Conservation (phyloP, 345 rosid genomes). For the Schrenkiella parvula region DNA sequence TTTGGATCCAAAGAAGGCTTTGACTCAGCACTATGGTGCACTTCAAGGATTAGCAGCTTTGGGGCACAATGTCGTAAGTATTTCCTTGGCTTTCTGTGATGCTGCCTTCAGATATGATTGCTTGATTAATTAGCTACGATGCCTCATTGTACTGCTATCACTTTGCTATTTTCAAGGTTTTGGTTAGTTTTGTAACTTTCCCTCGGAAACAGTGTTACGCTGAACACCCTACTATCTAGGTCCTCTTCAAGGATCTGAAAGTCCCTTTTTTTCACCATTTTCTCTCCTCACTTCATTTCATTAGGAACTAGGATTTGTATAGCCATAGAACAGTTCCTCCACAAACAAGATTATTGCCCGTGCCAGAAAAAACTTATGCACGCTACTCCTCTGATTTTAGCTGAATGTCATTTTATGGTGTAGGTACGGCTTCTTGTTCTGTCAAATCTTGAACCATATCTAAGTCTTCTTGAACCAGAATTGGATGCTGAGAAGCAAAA, state of each 20-base stretch:
- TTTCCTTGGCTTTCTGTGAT: slow-evolving; percentile 10
- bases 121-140: background rate
- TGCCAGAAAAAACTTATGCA: background rate
- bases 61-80: slow-evolving; percentile 87
- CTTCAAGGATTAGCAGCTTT: slow-evolving; percentile 90
- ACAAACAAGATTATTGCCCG: background rate
- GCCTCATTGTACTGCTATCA: background rate
- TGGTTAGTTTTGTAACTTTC: background rate
- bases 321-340: background rate
- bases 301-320: background rate
- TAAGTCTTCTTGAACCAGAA: slow-evolving; percentile 84
- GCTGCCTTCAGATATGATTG: background rate
- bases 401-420: slow-evolving; percentile 8
- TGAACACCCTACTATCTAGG: background rate
- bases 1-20: slow-evolving; percentile 77
- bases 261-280: background rate
- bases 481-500: slow-evolving; percentile 77
- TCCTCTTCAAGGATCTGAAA: background rate
- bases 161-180: background rate
- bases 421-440: slow-evolving; percentile 79
- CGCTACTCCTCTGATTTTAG: background rate
- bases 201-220: background rate
- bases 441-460: slow-evolving; percentile 77
- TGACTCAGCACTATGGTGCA: slow-evolving; percentile 96
- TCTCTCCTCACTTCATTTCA: background rate